Conservation (phyloP, 257 asterid species). For the Solanum ahanhuiri region DNA sequence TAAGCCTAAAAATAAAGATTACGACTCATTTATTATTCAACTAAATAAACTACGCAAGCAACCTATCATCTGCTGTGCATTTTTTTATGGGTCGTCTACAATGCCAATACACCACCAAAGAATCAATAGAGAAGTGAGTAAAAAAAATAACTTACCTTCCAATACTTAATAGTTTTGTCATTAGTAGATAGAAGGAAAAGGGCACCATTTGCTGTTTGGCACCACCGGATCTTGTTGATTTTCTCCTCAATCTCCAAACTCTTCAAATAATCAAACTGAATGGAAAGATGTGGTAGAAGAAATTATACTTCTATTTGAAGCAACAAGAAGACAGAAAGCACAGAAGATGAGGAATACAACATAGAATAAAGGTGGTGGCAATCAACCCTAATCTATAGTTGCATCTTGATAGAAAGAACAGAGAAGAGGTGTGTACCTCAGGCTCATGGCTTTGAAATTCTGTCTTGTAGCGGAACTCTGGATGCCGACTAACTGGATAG, state of each 20-base stretch:
- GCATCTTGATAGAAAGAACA: not conserved
- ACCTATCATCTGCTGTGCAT: not conserved
- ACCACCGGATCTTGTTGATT: slow-evolving; percentile 98
- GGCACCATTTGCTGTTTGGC: slow-evolving; percentile 94
- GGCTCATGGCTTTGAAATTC: slow-evolving; percentile 99
- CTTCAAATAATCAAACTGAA: slow-evolving; percentile 98
- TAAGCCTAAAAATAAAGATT: not conserved
- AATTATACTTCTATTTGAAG: not conserved
- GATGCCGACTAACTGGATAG: slow-evolving; percentile 60
- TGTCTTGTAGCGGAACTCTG: slow-evolving; percentile 92
- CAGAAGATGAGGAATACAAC: not conserved
- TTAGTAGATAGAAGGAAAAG: slow-evolving; percentile 93
- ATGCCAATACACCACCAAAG: not conserved
- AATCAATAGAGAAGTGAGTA: not conserved
- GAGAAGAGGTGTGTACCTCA: slow-evolving; percentile 48
- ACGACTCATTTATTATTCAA: not conserved
- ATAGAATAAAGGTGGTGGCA: not conserved
- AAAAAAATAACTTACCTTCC: slow-evolving; percentile 59
- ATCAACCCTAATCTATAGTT: not conserved
- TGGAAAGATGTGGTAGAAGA: slow-evolving; percentile 5
- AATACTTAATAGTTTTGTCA: slow-evolving; percentile 94
- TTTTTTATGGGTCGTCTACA: not conserved
- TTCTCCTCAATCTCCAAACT: slow-evolving; percentile 99
- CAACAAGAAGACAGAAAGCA: not conserved
- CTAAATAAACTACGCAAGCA: not conserved